phyloP scores from a whole-genome alignment of 208 protist genomes.

The Angomonas ambiguus region DNA sequence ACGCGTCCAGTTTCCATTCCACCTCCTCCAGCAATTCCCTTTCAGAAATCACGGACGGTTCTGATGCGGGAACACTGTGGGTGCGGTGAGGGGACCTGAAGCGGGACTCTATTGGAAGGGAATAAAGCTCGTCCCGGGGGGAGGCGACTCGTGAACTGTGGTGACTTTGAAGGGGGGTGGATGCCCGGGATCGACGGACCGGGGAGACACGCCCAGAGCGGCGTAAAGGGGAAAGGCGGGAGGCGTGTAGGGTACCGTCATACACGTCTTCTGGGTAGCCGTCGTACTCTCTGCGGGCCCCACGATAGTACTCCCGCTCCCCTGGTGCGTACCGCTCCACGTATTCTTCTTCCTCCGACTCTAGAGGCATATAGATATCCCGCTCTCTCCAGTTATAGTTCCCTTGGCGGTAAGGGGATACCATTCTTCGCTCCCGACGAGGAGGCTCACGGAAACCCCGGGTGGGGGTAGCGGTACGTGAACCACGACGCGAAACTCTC shows the following conservation, averaged over 20 bases:
- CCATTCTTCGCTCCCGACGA: background rate
- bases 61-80: constrained; percentile 5
- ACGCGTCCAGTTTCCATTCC: constrained; percentile 34
- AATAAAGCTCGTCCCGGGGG: background rate
- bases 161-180: too few species aligned
- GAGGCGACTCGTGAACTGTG: background rate
- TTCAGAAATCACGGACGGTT: constrained; percentile 13
- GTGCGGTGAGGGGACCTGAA: background rate
- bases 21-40: constrained; percentile 41
- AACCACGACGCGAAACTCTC: too few species aligned
- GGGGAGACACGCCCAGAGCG: too few species aligned
- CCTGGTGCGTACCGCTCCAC: background rate
- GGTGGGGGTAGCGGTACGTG: too few species aligned
- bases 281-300: background rate
- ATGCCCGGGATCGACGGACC: background rate
- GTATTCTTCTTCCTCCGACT: background rate
- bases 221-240: too few species aligned
- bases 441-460: too few species aligned
- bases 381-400: background rate
- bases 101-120: background rate
- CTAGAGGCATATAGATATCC: background rate
- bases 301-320: background rate
- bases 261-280: too few species aligned
- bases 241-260: too few species aligned
- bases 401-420: background rate